These are phyloP conservation scores for Dittrichia graveolens DNA, from an alignment of 129 eudicot genomes.

Conservation along the genomic window DNA sequence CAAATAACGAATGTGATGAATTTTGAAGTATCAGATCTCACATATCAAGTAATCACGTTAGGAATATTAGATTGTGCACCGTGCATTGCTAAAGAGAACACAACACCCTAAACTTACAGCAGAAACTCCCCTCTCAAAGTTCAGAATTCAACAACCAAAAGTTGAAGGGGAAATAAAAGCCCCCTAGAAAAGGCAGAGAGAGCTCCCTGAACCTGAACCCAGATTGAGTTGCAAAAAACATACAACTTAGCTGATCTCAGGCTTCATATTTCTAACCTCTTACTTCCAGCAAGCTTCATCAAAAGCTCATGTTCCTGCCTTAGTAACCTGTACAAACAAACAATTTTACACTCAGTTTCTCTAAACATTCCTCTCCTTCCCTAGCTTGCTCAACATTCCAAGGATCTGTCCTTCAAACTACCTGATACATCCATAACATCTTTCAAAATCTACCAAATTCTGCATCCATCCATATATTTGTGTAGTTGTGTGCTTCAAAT, in stretches of 20 bases:
- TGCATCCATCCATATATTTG: neutral
- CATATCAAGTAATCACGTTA: neutral
- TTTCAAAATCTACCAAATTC: slow-evolving; percentile 8
- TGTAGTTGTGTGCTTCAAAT: neutral
- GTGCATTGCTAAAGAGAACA: neutral
- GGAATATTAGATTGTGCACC: neutral
- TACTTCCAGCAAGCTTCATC: no score
- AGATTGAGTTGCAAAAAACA: neutral
- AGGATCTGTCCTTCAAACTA: slow-evolving; percentile 19
- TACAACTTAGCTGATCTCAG: neutral
- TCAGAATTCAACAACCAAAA: no score
- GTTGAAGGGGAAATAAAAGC: no score
- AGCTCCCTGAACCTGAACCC: neutral
- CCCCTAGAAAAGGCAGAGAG: no score
- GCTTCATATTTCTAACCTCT: no score
- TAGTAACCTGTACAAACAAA: slow-evolving; percentile 12
- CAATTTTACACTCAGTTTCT: neutral
- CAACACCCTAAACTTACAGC: neutral
- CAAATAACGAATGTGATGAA: no score
- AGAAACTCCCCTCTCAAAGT: neutral
- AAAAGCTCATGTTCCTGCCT: no score
- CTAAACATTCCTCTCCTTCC: neutral
- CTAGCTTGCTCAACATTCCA: slow-evolving; percentile 1
- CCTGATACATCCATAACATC: slow-evolving; percentile 26
- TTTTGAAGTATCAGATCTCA: no score